Base-by-base conservation (phyloP, 2,329 filamentous ascomycete genomes). In the Trichoderma gracile region DNA sequence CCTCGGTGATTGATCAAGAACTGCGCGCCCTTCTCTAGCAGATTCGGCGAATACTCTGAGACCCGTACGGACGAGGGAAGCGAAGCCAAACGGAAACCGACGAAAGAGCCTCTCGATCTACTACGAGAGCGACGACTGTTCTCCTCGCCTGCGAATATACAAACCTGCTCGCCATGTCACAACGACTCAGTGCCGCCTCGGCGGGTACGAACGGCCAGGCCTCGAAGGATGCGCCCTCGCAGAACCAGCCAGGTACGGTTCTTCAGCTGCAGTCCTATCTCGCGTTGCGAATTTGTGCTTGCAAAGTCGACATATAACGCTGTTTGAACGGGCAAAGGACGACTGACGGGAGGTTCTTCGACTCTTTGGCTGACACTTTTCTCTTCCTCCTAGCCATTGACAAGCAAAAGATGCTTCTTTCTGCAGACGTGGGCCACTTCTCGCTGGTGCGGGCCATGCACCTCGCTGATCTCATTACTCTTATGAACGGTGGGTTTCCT, bases 391-490 rank as follows among this genome's bases (percentile, higher is more conserved):
- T 50, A 90, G 87, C 82, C 56, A 80, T 86, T 70, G 88, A 93
- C 77, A 93, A 92, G 81, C 91, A 93, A 78, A 90, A 89, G 74
- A 83, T 85, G 69, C 84, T 93, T 50, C 83, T 93, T 49, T 86
- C 86, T 63, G 81, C 86, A 68, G 84, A 92, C 68, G 84, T 84
- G 8, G 89, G 89, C 45, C 91, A 93, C 80, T 93, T 93, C 77
- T 87, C 85, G 47, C 81, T 89, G 67, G 79, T 89, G 52, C 82
- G 83, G 65, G 86, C 86, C 63, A 84, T 95, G 75, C 88, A 97
- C 76, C 82, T 96, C 73, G 88, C 93, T 68, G 86, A 96, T 78
- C 81, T 93, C 71, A 92, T 97, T 78, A 93, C 92, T 33, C 86
- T 94, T 77, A 77, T 94, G 76, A 91, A 96, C 76, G 85, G 92